These are phyloP conservation scores for Talaromyces marneffei DNA, from an alignment of 2,329 filamentous ascomycete species.

Conservation along the genomic window DNA sequence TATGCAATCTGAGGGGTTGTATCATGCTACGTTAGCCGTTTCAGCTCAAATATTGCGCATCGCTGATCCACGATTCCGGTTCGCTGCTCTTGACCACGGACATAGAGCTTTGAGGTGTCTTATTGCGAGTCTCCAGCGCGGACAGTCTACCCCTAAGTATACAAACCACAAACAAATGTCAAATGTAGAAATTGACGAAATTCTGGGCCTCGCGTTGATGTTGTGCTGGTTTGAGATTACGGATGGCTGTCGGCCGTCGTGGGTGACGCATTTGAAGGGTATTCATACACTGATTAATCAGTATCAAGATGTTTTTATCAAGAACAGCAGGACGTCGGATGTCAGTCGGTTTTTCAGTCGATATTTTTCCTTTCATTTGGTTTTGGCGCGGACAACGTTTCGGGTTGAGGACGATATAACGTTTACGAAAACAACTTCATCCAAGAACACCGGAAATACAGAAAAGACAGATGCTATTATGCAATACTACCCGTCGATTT, in stretches of 20 bases:
- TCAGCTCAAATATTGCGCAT: slow-evolving; percentile 23
- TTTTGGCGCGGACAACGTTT: slow-evolving; percentile 25
- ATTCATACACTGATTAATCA: slow-evolving; percentile 20
- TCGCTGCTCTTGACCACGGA: slow-evolving; percentile 23
- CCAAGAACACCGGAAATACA: neutral
- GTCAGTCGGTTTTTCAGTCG: slow-evolving; percentile 22
- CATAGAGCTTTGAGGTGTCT: slow-evolving; percentile 7
- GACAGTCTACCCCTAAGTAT: neutral
- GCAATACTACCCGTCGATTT: neutral
- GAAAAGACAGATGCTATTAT: neutral
- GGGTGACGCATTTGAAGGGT: slow-evolving; percentile 24
- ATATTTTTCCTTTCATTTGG: slow-evolving; percentile 25
- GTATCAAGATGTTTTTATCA: slow-evolving; percentile 13
- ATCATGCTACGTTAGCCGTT: slow-evolving; percentile 24
- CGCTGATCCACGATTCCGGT: slow-evolving; percentile 18
- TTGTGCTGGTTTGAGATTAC: slow-evolving; percentile 29
- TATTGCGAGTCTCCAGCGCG: neutral
- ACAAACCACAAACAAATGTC: neutral
- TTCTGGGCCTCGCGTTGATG: slow-evolving; percentile 24
- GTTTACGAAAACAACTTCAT: neutral
- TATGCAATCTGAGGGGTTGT: slow-evolving; percentile 22
- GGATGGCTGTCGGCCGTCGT: slow-evolving; percentile 24
- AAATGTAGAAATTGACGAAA: slow-evolving; percentile 22
- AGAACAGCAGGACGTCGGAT: slow-evolving; percentile 4
- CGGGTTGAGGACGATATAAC: slow-evolving; percentile 14